Evolutionary conservation across 805 yeast species (phyloP).

Genomic region (Starmerella bacillaris): DNA sequence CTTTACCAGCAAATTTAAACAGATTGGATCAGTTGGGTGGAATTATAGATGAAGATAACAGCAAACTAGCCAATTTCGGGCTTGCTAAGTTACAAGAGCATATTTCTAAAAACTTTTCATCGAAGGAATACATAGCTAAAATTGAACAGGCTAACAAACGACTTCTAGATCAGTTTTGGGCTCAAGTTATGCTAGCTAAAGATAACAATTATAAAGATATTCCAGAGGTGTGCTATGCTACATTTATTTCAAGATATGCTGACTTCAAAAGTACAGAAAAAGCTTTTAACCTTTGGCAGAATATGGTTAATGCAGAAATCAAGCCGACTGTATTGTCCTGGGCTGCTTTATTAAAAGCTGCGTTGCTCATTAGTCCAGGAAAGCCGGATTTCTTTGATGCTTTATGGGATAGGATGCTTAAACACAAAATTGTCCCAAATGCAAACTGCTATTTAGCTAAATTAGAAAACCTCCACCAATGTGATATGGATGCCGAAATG

Average conservation of each 20-base stretch:
- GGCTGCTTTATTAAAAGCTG: slow-evolving; percentile 40
- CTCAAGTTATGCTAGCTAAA: slow-evolving; percentile 17
- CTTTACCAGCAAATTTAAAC: slow-evolving; percentile 14
- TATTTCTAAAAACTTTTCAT: slow-evolving; percentile 12
- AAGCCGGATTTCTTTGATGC: slow-evolving; percentile 18
- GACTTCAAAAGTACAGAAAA: slow-evolving; percentile 16
- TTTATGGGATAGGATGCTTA: slow-evolving; percentile 26
- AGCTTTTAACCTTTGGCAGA: slow-evolving; percentile 32
- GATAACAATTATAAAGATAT: slow-evolving; percentile 11
- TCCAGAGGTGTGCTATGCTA: slow-evolving; percentile 18
- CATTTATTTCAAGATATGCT: slow-evolving; percentile 20
- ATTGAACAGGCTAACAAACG: slow-evolving; percentile 16
- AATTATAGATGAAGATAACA: slow-evolving; percentile 5
- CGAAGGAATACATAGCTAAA: slow-evolving; percentile 12
- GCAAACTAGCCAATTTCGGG: slow-evolving; percentile 10
- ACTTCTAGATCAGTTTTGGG: slow-evolving; percentile 17
- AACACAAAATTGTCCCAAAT: slow-evolving; percentile 27
- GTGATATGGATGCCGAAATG: slow-evolving; percentile 29
- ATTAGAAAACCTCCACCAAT: slow-evolving; percentile 31
- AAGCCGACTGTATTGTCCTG: slow-evolving; percentile 34
- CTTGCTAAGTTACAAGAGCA: slow-evolving; percentile 11
- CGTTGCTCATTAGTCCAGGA: slow-evolving; percentile 22
- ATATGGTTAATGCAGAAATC: slow-evolving; percentile 22
- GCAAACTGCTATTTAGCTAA: slow-evolving; percentile 33
- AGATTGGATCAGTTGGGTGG: slow-evolving; percentile 8